These are phyloP conservation scores for Paramecium pentaurelia DNA, from an alignment of 73 alveolate genomes.

Conservation along the genomic window DNA sequence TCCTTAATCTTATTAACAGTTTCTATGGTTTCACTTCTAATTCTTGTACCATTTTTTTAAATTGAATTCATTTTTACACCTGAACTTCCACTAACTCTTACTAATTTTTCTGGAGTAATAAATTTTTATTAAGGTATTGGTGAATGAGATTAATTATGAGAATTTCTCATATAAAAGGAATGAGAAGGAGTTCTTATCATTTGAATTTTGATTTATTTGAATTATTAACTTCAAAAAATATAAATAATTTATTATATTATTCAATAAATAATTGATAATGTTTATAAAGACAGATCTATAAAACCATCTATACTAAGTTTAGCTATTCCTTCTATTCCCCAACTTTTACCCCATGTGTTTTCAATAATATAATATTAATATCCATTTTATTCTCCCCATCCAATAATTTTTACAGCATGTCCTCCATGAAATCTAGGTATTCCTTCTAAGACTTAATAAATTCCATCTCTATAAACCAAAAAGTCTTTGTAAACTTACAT, in stretches of 20 bases:
- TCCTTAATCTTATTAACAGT: not conserved
- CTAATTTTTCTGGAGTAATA: conserved; percentile 31
- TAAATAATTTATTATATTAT: not conserved
- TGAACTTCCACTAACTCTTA: not conserved
- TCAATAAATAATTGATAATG: not conserved
- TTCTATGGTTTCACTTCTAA: conserved; percentile 11
- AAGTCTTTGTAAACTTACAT: no score
- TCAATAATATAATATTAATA: conserved; percentile 78
- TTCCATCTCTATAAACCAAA: no score
- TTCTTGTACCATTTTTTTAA: not conserved
- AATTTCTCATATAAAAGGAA: conserved; percentile 1
- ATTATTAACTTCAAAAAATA: not conserved
- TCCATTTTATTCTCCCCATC: conserved; percentile 79
- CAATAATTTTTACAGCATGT: conserved; percentile 75
- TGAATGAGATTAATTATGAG: not conserved
- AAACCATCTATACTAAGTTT: conserved; percentile 44
- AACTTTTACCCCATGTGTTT: conserved; percentile 70
- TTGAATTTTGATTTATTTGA: not conserved
- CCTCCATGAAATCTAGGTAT: conserved; percentile 75
- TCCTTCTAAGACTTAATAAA: not conserved
- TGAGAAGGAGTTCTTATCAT: conserved; percentile 11
- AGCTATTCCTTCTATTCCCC: conserved; percentile 82
- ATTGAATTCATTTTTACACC: conserved; percentile 3
- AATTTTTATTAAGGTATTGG: conserved; percentile 17
- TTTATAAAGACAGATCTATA: not conserved